Base-by-base conservation (phyloP, 768 basidiomycete genomes). In the Lactarius vividus region DNA sequence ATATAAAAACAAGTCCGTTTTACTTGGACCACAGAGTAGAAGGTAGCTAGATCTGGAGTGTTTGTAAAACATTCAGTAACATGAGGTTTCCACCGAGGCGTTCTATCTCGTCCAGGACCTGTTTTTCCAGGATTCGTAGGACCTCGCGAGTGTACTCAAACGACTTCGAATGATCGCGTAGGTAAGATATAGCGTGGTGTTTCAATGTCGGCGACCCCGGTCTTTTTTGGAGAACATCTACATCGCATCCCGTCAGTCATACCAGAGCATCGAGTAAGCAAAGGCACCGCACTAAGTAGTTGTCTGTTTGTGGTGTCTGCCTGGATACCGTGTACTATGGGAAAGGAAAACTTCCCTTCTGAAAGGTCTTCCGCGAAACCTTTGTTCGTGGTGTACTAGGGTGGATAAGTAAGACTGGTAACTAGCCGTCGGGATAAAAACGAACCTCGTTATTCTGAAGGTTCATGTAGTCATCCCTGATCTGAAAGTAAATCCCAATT, bases 301-400 rank as follows among this genome's bases (percentile, higher is more conserved):
- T 89, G 89, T 39, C 86, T 83, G 75, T 93, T 94, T 0, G 87
- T 82, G 13, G 79, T 81, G 73, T 94, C 86, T 8, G 91, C 84
- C 35, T 90, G 87, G 56, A 98, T 88, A 23, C 91, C 88, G 75
- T 98, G 96, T 0, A 98, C 88, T 37, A 98, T 82, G 0, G 95
- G 96, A 77, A 98, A 98, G 4, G 93, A 96, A 79, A 98, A 98
- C 75, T 98, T 98, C 8, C 96, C 96, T 78, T 98, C 96, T 0
- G 92, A 89, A 16, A 98, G 80, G 74, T 98, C 96, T 76, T 98
- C 96, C 0, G 91, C 92, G 75, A 92, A 96, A 2, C 91, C 91
- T 74, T 92, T 92, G 74, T 89, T 91, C 52, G 84, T 83, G 2
- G 87, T 79, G 73, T 98, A 98, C 93, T 96, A 69, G 10, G 33